These are phyloP conservation scores for Agaricus sinodeliciosus DNA, from an alignment of 768 basidiomycete genomes.

Conservation along the genomic window DNA sequence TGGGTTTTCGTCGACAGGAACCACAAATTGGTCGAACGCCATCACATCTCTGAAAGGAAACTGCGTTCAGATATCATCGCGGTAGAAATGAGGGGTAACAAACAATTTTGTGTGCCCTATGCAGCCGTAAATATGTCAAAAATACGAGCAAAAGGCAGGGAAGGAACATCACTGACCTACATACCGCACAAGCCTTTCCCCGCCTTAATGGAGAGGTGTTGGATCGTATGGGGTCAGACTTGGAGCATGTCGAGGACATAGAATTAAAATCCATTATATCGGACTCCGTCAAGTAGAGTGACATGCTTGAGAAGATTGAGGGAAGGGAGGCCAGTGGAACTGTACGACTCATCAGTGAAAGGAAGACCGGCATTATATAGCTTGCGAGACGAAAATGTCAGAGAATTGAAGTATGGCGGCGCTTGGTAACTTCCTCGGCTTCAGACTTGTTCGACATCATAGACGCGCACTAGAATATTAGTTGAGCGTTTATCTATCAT, in stretches of 20 bases:
- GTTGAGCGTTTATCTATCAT: too few relatives aligned
- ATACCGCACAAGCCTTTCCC: conserved; percentile 50
- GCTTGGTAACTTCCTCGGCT: too few relatives aligned
- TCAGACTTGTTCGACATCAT: too few relatives aligned
- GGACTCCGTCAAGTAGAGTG: conserved; percentile 2
- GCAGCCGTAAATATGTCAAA: conserved; percentile 5
- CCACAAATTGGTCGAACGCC: conserved; percentile 60
- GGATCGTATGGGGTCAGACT: conserved; percentile 17
- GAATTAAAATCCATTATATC: conserved; percentile 23
- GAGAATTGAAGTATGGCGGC: too few relatives aligned
- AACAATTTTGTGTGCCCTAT: conserved; percentile 46
- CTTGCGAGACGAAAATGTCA: neutral
- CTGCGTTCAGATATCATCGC: too few relatives aligned
- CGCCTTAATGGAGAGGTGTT: conserved; percentile 38
- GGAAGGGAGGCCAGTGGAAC: conserved; percentile 10
- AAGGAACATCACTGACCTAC: conserved; percentile 29
- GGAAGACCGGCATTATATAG: conserved; percentile 29
- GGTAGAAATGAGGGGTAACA: conserved; percentile 12
- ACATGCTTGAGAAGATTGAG: conserved; percentile 30
- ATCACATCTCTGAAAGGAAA: conserved; percentile 48
- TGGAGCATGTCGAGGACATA: conserved; percentile 20
- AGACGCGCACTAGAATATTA: too few relatives aligned
- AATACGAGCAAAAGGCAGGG: neutral
- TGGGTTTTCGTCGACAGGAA: conserved; percentile 52
- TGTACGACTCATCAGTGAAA: conserved; percentile 2